phyloP scores from a whole-genome alignment of 1,284 basidiomycete genomes.

The Boletus holoroseus region DNA sequence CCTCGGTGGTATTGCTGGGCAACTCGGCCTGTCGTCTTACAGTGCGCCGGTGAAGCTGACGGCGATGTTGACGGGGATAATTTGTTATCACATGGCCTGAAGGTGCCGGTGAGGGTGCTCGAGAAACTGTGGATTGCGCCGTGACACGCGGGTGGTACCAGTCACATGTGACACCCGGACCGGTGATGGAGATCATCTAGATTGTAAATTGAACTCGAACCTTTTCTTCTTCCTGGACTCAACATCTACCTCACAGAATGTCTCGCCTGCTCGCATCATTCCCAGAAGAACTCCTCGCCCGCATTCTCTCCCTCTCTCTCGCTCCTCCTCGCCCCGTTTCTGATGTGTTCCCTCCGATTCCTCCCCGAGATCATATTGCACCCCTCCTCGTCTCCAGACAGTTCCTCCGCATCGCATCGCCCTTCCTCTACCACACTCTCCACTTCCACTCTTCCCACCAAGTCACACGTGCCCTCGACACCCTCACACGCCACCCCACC shows the following conservation, averaged over 20 bases:
- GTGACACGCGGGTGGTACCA: too few species aligned
- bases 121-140: too few species aligned
- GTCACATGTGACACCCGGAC: too few species aligned
- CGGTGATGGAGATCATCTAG: too few species aligned
- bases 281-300: constrained; percentile 54
- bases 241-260: constrained; percentile 13
- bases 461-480: constrained; percentile 36
- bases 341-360: constrained; percentile 24
- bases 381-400: constrained; percentile 45
- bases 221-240: too few species aligned
- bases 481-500: constrained; percentile 35
- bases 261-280: constrained; percentile 34
- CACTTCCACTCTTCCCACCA: constrained; percentile 38
- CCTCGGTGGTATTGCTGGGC: constrained; percentile 15
- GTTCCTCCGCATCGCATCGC: constrained; percentile 49
- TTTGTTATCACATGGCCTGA: constrained; percentile 22
- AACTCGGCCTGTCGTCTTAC: constrained; percentile 26
- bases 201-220: too few species aligned
- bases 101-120: constrained; percentile 6
- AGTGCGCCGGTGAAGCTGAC: constrained; percentile 23
- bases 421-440: constrained; percentile 47
- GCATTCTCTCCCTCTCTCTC: constrained; percentile 43
- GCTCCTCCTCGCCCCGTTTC: constrained; percentile 30
- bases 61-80: constrained; percentile 18
- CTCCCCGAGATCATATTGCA: constrained; percentile 29